Base-by-base conservation (phyloP, 768 basidiomycete species). In the Pisolithus marmoratus region DNA sequence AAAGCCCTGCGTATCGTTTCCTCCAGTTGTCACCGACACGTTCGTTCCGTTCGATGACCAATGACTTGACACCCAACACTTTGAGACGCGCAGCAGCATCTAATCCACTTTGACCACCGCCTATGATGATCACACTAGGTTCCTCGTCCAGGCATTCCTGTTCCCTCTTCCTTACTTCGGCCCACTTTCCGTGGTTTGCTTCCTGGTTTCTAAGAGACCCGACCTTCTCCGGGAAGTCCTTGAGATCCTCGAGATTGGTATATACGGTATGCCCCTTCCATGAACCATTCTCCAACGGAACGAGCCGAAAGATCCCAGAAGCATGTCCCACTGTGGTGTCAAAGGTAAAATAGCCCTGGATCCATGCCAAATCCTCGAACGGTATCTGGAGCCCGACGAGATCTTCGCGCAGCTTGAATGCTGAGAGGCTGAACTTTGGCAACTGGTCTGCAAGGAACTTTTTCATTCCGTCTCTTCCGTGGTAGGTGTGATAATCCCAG, bases 61-160 rank as follows among this genome's bases (percentile, higher is more conserved):
- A 66, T 1, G 75, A 69, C 1, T 70, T 58, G 12, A 90, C 65
- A n/a, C 77, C 81, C 24, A 87, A 67, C 41, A 71, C 72, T 58
- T 47, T 47, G 19, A 47, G 31, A 47, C 46, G 46, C 8, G 31
- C 46, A 20, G 46, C 46, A 3, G 27, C 82, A 81, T 50, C 90
- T 67, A 92, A 66, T 2, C 87, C 89, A 54, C 76, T 78, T 50
- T 88, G 87, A 0, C 84, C 85, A 0, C 75, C 84, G 12, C 84
- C 83, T 19, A 86, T 67, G 23, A 87, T 69, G 26, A 88, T 62
- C 8, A 86, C 87, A 2, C 73, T 74, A 0, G 84, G 84, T 37
- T 76, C 73, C 8, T 57, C 61, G 20, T 74, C 74, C 26, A 64
- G 66, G 56, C 82, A 83, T 24, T 76, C 73, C 11, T 60, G 49